These are phyloP conservation scores for Lentinula sp. DNA, from an alignment of 768 basidiomycete species.

Conservation along the genomic window DNA sequence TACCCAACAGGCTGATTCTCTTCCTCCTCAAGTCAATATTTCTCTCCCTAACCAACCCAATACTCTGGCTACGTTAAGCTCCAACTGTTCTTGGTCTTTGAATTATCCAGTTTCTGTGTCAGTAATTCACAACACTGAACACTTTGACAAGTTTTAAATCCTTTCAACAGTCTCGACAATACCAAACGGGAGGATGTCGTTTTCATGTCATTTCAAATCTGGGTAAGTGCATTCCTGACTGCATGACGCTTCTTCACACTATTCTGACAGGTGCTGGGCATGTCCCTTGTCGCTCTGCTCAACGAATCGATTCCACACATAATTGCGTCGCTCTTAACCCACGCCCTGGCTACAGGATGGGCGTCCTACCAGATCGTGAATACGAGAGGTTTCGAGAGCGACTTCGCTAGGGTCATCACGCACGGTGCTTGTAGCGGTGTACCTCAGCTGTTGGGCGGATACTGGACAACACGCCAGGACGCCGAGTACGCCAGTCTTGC, in stretches of 20 bases:
- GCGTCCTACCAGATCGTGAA: constrained; percentile 58
- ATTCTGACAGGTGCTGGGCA: constrained; percentile 11
- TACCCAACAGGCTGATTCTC: constrained; percentile 1
- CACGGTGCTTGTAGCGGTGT: constrained; percentile 56
- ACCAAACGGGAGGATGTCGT: constrained; percentile 75
- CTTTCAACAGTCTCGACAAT: constrained; percentile 46
- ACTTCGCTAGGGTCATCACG: constrained; percentile 53
- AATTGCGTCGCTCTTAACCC: constrained; percentile 68
- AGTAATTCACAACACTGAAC: constrained; percentile 18
- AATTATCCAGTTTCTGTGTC: constrained; percentile 70
- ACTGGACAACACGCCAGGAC: constrained; percentile 54
- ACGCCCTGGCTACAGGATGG: constrained; percentile 71
- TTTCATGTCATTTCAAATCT: constrained; percentile 74
- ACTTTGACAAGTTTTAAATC: background rate
- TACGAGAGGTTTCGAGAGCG: constrained; percentile 49
- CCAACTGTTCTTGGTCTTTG: constrained; percentile 51
- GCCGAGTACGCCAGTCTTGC: constrained; percentile 64
- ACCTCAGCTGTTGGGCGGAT: constrained; percentile 48
- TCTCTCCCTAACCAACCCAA: constrained; percentile 24
- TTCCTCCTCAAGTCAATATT: constrained; percentile 22
- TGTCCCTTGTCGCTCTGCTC: constrained; percentile 22
- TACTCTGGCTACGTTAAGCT: constrained; percentile 31
- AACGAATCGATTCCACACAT: constrained; percentile 84
- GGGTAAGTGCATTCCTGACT: constrained; percentile 49
- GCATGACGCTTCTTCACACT: background rate